phyloP scores from a whole-genome alignment of 805 yeast genomes.

The Ogataea neopini region DNA sequence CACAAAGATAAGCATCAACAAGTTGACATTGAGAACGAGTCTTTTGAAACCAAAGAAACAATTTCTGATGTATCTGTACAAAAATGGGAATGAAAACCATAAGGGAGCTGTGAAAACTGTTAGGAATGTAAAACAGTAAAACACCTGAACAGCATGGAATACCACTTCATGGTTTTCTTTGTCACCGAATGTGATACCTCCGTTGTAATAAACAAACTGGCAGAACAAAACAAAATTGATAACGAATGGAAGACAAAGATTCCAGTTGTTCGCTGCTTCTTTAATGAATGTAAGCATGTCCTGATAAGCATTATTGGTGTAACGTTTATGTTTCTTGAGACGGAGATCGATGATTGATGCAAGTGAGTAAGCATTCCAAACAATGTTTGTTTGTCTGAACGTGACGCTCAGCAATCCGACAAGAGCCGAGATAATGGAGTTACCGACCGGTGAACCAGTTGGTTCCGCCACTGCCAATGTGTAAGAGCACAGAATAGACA shows the following conservation, averaged over 20 bases:
- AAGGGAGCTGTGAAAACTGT: slow-evolving; percentile 69
- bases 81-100: slow-evolving; percentile 54
- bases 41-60: slow-evolving; percentile 28
- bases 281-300: slow-evolving; percentile 26
- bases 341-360: slow-evolving; percentile 55
- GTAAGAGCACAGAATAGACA: slow-evolving; percentile 59
- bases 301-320: slow-evolving; percentile 29
- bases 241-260: slow-evolving; percentile 47
- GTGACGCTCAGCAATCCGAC: slow-evolving; percentile 63
- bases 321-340: slow-evolving; percentile 36
- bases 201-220: slow-evolving; percentile 62
- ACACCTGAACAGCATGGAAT: slow-evolving; percentile 75
- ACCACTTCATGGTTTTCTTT: slow-evolving; percentile 77
- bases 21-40: slow-evolving; percentile 22
- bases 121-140: slow-evolving; percentile 72
- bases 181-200: slow-evolving; percentile 91
- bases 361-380: slow-evolving; percentile 74
- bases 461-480: slow-evolving; percentile 43
- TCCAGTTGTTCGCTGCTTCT: slow-evolving; percentile 36
- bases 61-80: slow-evolving; percentile 42
- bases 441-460: slow-evolving; percentile 18
- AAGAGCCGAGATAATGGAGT: slow-evolving; percentile 46
- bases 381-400: slow-evolving; percentile 88
- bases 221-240: slow-evolving; percentile 55
- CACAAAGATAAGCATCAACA: slow-evolving; percentile 39